Evolutionary conservation across 2,329 filamentous ascomycete genomes (phyloP).

Genomic region (Paecilomyces formosus): DNA sequence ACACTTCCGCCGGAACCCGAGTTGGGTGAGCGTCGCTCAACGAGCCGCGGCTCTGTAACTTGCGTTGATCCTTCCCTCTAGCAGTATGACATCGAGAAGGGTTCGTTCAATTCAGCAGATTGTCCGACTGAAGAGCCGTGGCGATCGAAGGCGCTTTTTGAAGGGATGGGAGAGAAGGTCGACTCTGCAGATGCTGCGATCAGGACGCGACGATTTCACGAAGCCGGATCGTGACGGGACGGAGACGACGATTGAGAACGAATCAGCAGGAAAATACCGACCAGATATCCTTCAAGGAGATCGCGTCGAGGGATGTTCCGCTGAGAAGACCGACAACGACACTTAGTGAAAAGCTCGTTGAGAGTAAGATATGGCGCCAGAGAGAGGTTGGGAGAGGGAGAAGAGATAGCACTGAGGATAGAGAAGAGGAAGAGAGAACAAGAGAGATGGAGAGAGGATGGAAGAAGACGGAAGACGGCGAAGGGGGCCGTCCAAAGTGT

Average conservation of each 20-base stretch:
- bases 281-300: background rate
- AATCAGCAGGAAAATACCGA: constrained; percentile 5
- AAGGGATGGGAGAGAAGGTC: background rate
- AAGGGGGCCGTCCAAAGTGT: constrained; percentile 6
- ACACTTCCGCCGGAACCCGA: constrained; percentile 33
- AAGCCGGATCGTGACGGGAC: background rate
- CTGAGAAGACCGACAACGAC: constrained; percentile 33
- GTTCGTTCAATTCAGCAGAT: constrained; percentile 13
- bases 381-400: too few relatives aligned
- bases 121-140: constrained; percentile 7
- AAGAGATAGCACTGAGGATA: constrained; percentile 11
- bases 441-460: constrained; percentile 9
- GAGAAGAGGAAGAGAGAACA: constrained; percentile 7
- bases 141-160: constrained; percentile 5
- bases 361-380: constrained; percentile 6
- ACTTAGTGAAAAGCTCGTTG: constrained; percentile 48
- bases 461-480: constrained; percentile 2
- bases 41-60: constrained; percentile 31
- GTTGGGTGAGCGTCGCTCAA: constrained; percentile 29
- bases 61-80: constrained; percentile 25
- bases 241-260: background rate
- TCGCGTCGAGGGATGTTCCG: background rate
- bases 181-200: background rate
- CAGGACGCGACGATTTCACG: background rate
- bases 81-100: constrained; percentile 31